Evolutionary conservation across 352 stramenopile genomes (phyloP), one percentile per base, ranked within the genome.

Genomic region (Globisporangium polare): DNA sequence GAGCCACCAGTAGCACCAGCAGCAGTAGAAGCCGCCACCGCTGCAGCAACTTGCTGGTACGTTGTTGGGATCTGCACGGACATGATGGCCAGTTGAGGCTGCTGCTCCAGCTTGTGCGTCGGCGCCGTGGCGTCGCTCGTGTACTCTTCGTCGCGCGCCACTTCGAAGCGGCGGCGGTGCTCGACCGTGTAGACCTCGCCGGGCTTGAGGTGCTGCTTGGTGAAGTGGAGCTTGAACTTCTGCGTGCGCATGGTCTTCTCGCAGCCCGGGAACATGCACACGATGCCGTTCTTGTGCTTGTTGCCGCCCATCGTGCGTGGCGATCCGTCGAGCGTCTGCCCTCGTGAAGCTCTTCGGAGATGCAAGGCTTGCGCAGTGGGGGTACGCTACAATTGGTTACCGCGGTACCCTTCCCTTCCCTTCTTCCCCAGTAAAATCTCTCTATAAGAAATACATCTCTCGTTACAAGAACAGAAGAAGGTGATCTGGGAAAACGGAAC

Each of bases 261-360:
- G 67, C 84, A 94, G 26, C 84, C 78, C 12, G 84, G 84, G 58
- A 83, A 94, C 68, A 75, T 79, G 71, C 84, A 94, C 61, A 92
- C 75, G 66, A 90, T 94, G 71, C 84, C 84, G 55, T 94, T 94
- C 79, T 94, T 94, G 82, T 94, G 84, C 74, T 94, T 94, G 75
- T 88, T 94, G 70, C 84, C 82, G 57, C 83, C 78, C 84, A 93
- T 90, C 13, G 17, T 63, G 24, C 13, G 17, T 63, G 24, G 6
- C 35, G 22, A 18, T 53, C 47, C 2, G 26, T 13, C 49, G 17
- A 50, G 43, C 43, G 42, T 4, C 33, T 13, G 42, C 13, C 33
- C 13, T 29, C 20, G 50, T 18, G 29, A 20, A 43, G 29, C 50
- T 42, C 50, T 55, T 55, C 27, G 26, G 46, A 43, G 33, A 2